Base-by-base conservation (phyloP, 1,139 yeast species). In the Candida labiduridarum region DNA sequence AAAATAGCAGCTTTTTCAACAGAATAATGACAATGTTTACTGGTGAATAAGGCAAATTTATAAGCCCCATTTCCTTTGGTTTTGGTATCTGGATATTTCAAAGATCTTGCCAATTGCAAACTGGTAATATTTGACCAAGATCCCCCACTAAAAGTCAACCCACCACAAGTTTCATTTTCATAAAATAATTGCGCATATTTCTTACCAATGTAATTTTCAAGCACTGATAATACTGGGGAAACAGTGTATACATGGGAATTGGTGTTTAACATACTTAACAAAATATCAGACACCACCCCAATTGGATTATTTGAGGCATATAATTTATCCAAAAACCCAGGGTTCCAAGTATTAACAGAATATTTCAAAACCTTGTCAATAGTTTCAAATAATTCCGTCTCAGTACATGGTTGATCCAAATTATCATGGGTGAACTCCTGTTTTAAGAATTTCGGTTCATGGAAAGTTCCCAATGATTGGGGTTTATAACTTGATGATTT, bases 161-260 rank as follows among this genome's bases (percentile, higher is more conserved):
- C 96, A 22, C 96, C 96, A 45, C 92, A 81, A 33, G 75, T 72
- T 15, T 65, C 62, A 44, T 65, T 58, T n/a, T 59, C 60, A 59
- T 78, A 87, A 68, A 86, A 89, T 59, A 85, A 57, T 45, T 70
- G 65, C 3, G 96, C 96, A 62, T 89, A 89, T 50, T 83, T 82
- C 45, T 75, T 79, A 4, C 87, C 83, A 38, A 88, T 84, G 52
- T 76, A 77, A 64, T 85, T 85, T 62, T 89, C 96, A 51, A 89
- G 80, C 22, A 87, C 78, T 1, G 94, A 84, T 52, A 89, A 71
- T 1, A 88, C 90, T 0, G 96, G 96, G 4, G 94, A 85, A 1
- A 89, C 96, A 0, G 94, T 88, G 64, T 83, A 89, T 1, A 89
- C 96, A 65, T 89, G 96, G 1, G 92, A 83, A 65, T 89, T 89